Evolutionary conservation across 768 basidiomycete genomes (phyloP).

Genomic region (Paxillus rubicundulus): DNA sequence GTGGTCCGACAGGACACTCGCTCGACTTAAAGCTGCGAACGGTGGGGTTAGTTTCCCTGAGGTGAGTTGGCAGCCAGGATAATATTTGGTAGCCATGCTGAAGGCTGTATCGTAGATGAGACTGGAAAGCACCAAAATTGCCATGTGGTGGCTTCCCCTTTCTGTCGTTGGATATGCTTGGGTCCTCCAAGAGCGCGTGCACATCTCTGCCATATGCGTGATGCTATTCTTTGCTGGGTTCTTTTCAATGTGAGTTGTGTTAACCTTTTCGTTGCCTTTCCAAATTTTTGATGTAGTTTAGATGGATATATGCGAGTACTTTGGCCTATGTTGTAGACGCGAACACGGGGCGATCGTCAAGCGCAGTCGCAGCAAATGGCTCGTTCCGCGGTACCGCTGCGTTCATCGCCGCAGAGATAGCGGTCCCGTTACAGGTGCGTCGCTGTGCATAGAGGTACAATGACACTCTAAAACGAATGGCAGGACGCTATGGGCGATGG

Average conservation of each 20-base stretch:
- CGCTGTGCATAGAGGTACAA: neutral
- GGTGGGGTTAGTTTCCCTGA: slow-evolving; percentile 60
- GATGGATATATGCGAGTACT: slow-evolving; percentile 65
- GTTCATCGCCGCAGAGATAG: slow-evolving; percentile 70
- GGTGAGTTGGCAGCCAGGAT: slow-evolving; percentile 35
- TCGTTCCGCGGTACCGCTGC: slow-evolving; percentile 68
- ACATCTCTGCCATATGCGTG: slow-evolving; percentile 69
- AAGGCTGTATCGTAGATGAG: slow-evolving; percentile 54
- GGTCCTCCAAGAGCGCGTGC: slow-evolving; percentile 62
- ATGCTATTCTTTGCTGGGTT: slow-evolving; percentile 76
- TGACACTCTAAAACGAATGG: neutral
- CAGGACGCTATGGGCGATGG: slow-evolving; percentile 78
- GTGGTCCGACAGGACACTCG: slow-evolving; percentile 55
- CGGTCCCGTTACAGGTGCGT: slow-evolving; percentile 62
- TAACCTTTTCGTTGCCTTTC: neutral
- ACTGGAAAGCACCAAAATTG: slow-evolving; percentile 59
- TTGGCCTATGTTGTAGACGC: slow-evolving; percentile 88
- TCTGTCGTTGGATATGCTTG: slow-evolving; percentile 73
- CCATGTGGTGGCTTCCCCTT: slow-evolving; percentile 52
- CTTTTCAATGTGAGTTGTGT: slow-evolving; percentile 57
- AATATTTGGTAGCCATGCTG: neutral
- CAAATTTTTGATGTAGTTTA: slow-evolving; percentile 17
- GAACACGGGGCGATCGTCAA: slow-evolving; percentile 77
- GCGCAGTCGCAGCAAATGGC: slow-evolving; percentile 74
- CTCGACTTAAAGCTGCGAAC: slow-evolving; percentile 44